phyloP scores from a whole-genome alignment of 225 moss, liverwort and hornwort species.

The Neckera pumila region DNA sequence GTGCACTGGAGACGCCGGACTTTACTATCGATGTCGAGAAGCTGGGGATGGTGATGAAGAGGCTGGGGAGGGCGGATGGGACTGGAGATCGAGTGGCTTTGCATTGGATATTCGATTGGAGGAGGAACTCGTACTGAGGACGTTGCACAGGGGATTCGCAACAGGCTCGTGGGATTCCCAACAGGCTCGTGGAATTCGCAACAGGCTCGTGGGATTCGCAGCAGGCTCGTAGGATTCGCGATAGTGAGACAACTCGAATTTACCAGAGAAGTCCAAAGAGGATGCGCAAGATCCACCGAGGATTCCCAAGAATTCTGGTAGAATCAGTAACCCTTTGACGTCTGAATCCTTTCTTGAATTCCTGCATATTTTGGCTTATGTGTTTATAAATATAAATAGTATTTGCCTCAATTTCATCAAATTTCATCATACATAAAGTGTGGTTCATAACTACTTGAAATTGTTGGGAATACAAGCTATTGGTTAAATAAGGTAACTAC shows the following conservation, averaged over 20 bases:
- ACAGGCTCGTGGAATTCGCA: too few species aligned
- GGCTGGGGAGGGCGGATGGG: conserved; percentile 23
- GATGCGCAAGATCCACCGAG: background rate
- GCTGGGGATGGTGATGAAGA: conserved; percentile 22
- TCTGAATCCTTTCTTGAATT: background rate
- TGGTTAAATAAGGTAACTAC: background rate
- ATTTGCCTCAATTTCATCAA: background rate
- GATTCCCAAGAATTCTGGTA: too few species aligned
- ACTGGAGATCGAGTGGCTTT: conserved; percentile 37
- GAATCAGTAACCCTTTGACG: background rate
- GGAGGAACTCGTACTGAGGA: background rate
- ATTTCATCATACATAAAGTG: background rate
- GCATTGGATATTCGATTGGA: conserved; percentile 60
- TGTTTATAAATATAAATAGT: background rate
- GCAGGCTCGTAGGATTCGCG: too few species aligned
- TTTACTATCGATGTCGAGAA: conserved; percentile 44
- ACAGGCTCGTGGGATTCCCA: background rate
- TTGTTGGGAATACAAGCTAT: background rate
- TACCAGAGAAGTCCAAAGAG: background rate
- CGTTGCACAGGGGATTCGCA: background rate
- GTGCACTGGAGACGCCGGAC: conserved; percentile 45
- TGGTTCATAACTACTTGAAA: background rate
- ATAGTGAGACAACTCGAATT: too few species aligned
- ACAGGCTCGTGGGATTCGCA: too few species aligned
- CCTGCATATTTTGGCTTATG: background rate